phyloP scores from a whole-genome alignment of 2,329 filamentous ascomycete genomes.

The Pseudocercospora musae region DNA sequence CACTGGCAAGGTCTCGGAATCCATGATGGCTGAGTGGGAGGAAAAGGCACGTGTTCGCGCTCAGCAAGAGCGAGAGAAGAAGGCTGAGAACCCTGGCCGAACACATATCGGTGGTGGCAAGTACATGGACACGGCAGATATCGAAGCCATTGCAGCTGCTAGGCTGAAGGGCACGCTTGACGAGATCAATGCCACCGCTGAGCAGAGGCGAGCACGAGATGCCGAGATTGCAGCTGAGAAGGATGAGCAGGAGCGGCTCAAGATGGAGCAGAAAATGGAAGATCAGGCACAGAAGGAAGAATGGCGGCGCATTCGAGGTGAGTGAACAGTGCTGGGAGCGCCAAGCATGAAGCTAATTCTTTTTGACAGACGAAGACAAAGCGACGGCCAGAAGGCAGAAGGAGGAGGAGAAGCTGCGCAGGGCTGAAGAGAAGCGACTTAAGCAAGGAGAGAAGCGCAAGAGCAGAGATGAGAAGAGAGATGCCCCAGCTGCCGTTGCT shows the following conservation, averaged over 20 bases:
- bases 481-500: slow-evolving; percentile 18
- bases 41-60: slow-evolving; percentile 69
- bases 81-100: slow-evolving; percentile 56
- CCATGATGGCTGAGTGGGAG: slow-evolving; percentile 74
- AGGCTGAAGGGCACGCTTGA: slow-evolving; percentile 80
- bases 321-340: slow-evolving; percentile 29
- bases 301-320: slow-evolving; percentile 55
- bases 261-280: slow-evolving; percentile 54
- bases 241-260: slow-evolving; percentile 61
- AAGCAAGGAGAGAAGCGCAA: slow-evolving; percentile 54
- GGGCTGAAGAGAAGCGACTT: slow-evolving; percentile 52
- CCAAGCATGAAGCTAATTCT: slow-evolving; percentile 8
- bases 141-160: slow-evolving; percentile 73
- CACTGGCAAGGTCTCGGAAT: slow-evolving; percentile 69
- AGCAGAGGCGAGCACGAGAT: slow-evolving; percentile 66
- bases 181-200: slow-evolving; percentile 76
- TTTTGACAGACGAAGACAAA: slow-evolving; percentile 52
- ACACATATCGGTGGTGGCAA: slow-evolving; percentile 75
- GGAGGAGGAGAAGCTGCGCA: slow-evolving; percentile 50
- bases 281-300: slow-evolving; percentile 46
- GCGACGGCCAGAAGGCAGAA: slow-evolving; percentile 46
- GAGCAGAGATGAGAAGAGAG: slow-evolving; percentile 31
- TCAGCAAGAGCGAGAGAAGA: slow-evolving; percentile 59
- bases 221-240: slow-evolving; percentile 61
- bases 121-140: slow-evolving; percentile 72